Base-by-base conservation (phyloP, 2,329 filamentous ascomycete genomes). In the Ophiostoma angusticollis region DNA sequence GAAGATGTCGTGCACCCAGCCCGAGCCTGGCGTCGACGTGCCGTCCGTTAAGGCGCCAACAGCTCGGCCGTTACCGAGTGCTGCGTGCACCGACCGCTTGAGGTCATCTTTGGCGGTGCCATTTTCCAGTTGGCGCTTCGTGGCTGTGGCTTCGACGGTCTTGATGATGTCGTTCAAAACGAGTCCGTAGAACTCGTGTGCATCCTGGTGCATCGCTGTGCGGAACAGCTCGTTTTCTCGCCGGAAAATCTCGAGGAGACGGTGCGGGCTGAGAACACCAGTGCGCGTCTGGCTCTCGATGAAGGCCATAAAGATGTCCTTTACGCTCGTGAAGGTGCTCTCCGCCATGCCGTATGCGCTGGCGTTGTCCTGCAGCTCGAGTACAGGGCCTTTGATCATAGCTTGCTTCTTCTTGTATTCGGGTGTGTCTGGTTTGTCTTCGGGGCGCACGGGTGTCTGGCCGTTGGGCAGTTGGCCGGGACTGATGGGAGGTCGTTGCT, bases 361-460 rank as follows among this genome's bases (percentile, higher is more conserved):
- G 7, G 79, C 71, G 53, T 86, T 91, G 52, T 93, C 84, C 50
- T 80, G 76, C 58, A 96, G 73, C 51, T 93, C 84, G 41, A 96
- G 60, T 27, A 95, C 79, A 1, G 91, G 91, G 0, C 91, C 85
- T 31, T 80, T 81, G 44, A 87, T 69, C 66, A 96, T 78, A 14
- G 87, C 87, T 56, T 91, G 78, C 62, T 94, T 95, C 68, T 98
- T 98, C 63, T 95, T 95, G 63, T 91, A 94, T 61, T 98, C 91
- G 1, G 89, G 85, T 2, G 87, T 87, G 53, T 96, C 87, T 45
- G 83, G 84, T 58, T 86, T 94, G 54, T 96, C 91, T 58, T 96
- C 91, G 8, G 84, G 83, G 50, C 86, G 67, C 30, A 68, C 45
- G 3, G 61, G 80, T 42, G 59, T 79, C 42, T 63, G 68, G 23